These are phyloP conservation scores for Penicillium sp. DNA, from an alignment of 2,329 filamentous ascomycete genomes.

Conservation along the genomic window DNA sequence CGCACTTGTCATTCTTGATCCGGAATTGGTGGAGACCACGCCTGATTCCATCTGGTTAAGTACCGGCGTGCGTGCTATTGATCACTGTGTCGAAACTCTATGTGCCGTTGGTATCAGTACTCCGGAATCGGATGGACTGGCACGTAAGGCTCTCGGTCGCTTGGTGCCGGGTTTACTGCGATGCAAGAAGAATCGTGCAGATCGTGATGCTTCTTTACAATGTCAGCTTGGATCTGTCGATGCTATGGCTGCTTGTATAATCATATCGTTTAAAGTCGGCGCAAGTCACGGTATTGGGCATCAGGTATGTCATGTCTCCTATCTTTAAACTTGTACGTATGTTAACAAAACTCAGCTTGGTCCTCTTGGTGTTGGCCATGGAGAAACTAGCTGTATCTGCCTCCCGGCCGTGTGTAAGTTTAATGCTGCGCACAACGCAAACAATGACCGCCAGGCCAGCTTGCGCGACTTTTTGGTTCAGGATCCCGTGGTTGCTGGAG, in stretches of 20 bases:
- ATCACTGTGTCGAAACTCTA: slow-evolving; percentile 2
- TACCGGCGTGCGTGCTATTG: background rate
- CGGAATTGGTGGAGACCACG: background rate
- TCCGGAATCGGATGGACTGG: background rate
- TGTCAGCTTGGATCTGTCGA: background rate
- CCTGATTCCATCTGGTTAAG: background rate
- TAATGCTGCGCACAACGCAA: background rate
- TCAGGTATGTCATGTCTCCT: background rate
- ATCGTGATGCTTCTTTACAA: background rate
- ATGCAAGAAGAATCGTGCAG: background rate
- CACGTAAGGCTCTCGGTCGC: background rate
- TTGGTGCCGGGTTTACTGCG: background rate
- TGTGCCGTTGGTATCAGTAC: background rate
- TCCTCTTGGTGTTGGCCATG: slow-evolving; percentile 1
- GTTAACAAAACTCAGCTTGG: background rate
- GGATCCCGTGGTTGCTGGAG: background rate
- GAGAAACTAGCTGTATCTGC: slow-evolving; percentile 3
- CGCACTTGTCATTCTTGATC: slow-evolving; percentile 1
- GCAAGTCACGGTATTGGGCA: slow-evolving; percentile 2
- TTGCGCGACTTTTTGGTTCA: background rate
- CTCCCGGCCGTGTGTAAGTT: slow-evolving; percentile 1
- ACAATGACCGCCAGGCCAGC: background rate
- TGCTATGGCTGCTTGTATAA: background rate
- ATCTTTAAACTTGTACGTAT: background rate
- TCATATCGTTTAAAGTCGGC: background rate